Evolutionary conservation across 257 asterid genomes (phyloP).

Genomic region (Gentiana straminea): DNA sequence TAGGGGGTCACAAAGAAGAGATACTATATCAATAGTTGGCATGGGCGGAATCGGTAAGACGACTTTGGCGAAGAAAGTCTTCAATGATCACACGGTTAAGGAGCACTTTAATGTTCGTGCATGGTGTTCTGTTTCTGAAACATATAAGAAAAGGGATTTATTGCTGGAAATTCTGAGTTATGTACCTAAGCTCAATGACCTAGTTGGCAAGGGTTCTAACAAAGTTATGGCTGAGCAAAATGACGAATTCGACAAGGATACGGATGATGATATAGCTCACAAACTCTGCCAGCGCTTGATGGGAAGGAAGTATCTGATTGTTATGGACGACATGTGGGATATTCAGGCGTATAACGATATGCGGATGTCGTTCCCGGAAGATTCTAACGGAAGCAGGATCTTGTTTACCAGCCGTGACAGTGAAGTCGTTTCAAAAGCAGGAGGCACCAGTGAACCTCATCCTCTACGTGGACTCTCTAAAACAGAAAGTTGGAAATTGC

Average conservation of each 20-base stretch:
- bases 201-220: not conserved
- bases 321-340: not conserved
- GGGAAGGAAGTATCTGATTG: not conserved
- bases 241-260: too few species aligned
- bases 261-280: not conserved
- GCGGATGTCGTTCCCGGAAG: too few species aligned
- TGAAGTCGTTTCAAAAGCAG: too few species aligned
- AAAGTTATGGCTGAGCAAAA: too few species aligned
- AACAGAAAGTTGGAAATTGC: not conserved
- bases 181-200: not conserved
- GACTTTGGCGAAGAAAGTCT: not conserved
- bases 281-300: not conserved
- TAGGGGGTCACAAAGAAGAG: not conserved
- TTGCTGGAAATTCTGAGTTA: not conserved
- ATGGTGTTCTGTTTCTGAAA: not conserved
- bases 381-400: too few species aligned
- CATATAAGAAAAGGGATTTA: not conserved
- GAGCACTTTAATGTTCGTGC: not conserved
- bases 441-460: not conserved
- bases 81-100: not conserved
- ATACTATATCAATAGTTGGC: not conserved
- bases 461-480: not conserved
- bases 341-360: too few species aligned
- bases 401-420: too few species aligned
- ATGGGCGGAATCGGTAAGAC: conserved; percentile 9